Evolutionary conservation across 805 yeast genomes (phyloP), one percentile per base, ranked within the genome.

Genomic region (Candida silvatica): DNA sequence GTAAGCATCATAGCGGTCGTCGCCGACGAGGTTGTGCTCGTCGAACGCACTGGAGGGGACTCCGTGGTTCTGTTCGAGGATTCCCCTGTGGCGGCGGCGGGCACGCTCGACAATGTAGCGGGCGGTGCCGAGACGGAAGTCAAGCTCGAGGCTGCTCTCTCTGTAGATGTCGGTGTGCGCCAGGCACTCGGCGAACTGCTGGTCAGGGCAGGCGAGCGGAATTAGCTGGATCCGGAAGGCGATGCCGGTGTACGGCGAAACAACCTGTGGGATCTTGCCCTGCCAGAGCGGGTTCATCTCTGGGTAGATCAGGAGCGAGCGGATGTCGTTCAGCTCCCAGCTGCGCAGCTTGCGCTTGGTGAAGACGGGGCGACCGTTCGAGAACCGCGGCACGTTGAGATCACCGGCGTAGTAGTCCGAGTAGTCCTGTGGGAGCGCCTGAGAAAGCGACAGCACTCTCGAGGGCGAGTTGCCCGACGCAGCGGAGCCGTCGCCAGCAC

Each of bases 311-410:
- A 81, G 57, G 20, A 80, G 53, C 2, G 86, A 76, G 29, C 90
- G 59, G 15, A 77, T 59, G 51, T 80, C 88, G 52, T 81, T 81
- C 34, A 77, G 49, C 32, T 71, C 77, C 90, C 90, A 81, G 52
- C 79, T 81, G 18, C 75, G 59, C 27, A 81, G 59, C 12, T 71
- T 74, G 35, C 86, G 60, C 41, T 69, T 71, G 0, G 85, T 77
- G 54, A 77, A 79, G 18, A 58, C 52, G 9, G 84, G 85, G 29
- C 86, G 60, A 0, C 81, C 80, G 42, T 72, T 72, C 8, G 68
- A 60, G 27, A 74, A 58, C 17, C 70, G 64, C 37, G 67, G 68
- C 26, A 64, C 61, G 17, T 71, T 53, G 9, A 74, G 51, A 38
- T 76, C 81, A 2, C 77, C 68, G 0, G 77, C 57, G 48, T 77